phyloP scores from a whole-genome alignment of 2,329 filamentous ascomycete species.

The Colletotrichum chrysophilum region DNA sequence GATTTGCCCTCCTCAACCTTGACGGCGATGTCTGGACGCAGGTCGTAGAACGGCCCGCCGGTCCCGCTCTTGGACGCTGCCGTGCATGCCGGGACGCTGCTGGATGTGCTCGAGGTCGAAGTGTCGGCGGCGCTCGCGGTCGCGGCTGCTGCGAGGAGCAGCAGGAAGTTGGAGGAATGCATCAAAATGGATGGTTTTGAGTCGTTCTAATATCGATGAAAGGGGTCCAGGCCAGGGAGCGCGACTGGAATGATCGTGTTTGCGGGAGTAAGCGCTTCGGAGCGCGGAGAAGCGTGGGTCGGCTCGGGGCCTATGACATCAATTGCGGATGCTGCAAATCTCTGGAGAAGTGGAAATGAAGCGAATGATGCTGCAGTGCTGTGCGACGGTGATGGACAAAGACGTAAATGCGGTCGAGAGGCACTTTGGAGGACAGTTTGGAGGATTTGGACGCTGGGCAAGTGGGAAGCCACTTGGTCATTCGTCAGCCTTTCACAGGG shows the following conservation, averaged over 20 bases:
- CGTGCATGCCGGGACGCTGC: constrained; percentile 56
- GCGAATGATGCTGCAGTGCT: background rate
- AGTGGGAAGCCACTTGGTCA: constrained; percentile 7
- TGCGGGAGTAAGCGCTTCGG: background rate
- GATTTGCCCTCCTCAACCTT: constrained; percentile 48
- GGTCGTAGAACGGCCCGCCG: constrained; percentile 61
- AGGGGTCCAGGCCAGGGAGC: background rate
- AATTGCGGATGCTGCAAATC: background rate
- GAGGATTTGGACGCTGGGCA: background rate
- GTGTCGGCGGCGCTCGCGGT: constrained; percentile 33
- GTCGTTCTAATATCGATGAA: background rate
- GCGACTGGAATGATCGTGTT: background rate
- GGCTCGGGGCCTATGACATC: background rate
- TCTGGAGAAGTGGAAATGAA: background rate
- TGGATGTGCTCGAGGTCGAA: constrained; percentile 38
- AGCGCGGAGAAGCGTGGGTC: background rate
- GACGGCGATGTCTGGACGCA: constrained; percentile 59
- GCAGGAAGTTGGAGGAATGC: constrained; percentile 29
- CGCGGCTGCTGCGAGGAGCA: constrained; percentile 39
- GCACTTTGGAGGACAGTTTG: background rate
- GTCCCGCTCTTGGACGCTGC: constrained; percentile 59
- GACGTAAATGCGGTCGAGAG: background rate
- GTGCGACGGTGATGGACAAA: background rate
- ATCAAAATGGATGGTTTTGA: constrained; percentile 27
- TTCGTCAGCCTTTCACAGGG: constrained; percentile 20